Evolutionary conservation across 1,284 basidiomycete genomes (phyloP).

Genomic region (Polyporus tsugae): DNA sequence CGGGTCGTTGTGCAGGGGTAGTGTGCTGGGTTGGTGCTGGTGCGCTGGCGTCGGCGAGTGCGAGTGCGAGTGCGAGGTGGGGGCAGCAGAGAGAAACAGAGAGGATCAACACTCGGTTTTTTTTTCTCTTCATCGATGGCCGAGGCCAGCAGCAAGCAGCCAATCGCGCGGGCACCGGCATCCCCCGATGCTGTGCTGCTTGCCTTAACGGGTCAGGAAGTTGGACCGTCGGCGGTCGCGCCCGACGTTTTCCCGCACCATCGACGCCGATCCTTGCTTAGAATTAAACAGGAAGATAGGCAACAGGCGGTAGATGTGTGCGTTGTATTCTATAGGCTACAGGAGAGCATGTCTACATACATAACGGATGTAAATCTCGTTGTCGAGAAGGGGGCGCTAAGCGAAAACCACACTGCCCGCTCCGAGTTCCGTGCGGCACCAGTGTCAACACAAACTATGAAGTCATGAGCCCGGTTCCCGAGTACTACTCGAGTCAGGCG

Average conservation of each 20-base stretch:
- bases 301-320: neutral
- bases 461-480: neutral
- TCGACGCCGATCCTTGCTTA: neutral
- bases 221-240: slow-evolving; percentile 6
- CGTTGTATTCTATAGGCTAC: neutral
- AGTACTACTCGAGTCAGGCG: neutral
- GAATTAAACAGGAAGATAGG: neutral
- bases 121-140: slow-evolving; percentile 38
- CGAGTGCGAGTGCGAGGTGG: slow-evolving; percentile 12
- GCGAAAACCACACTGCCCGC: slow-evolving; percentile 2
- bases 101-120: slow-evolving; percentile 21
- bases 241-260: slow-evolving; percentile 23
- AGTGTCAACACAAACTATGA: neutral
- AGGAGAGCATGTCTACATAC: neutral
- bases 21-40: slow-evolving; percentile 12
- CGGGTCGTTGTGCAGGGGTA: slow-evolving; percentile 19
- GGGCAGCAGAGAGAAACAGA: slow-evolving; percentile 9
- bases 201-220: slow-evolving; percentile 15
- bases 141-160: slow-evolving; percentile 11
- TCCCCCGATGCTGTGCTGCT: slow-evolving; percentile 23
- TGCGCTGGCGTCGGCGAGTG: slow-evolving; percentile 6
- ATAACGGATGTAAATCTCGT: neutral
- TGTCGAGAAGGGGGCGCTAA: neutral
- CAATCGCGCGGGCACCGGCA: slow-evolving; percentile 30
- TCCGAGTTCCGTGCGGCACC: slow-evolving; percentile 7